Base-by-base conservation (phyloP, 1,284 basidiomycete genomes). In the Entoloma clypeatum region DNA sequence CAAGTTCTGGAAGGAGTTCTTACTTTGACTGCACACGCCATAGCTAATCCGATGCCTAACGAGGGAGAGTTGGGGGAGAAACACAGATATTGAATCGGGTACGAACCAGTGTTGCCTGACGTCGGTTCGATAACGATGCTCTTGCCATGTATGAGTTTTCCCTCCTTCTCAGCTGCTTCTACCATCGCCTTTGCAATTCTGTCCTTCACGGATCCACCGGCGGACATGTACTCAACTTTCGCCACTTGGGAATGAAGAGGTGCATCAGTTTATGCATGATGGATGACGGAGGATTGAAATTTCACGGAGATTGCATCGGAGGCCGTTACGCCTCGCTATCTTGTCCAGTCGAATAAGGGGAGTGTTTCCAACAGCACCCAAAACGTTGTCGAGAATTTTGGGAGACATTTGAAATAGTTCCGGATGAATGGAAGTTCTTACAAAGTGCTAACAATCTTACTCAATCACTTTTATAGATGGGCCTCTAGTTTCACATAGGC, bases 101-200 rank as follows among this genome's bases (percentile, higher is more conserved):
- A 62, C 75, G 48, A 59, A 86, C 92, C 92, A n/a, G 92, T 96
- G 60, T 97, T 97, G 13, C 93, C 93, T 18, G 90, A 87, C 3
- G 89, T 91, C 0, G 93, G 91, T 60, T 98, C 95, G 52, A 98
- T 93, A 48, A 98, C 83, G 41, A 96, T 79, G 53, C 88, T 92
- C 65, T 92, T 75, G 4, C 94, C 93, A 1, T 90, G 90, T 33
- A 92, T 75, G 30, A 98, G 78, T 39, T 72, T 81, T 21, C 94
- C 94, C 32, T 91, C 83, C 46, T 74, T 74, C 70, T 99, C 95
- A 5, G 95, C 95, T 17, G 84, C 77, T 52, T 92, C 83, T 2
- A 98, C 81, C 95, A 99, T 99, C n/a, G 91, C 81, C 63, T 93
- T 94, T 17, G 92, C 92, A 48, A 97, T 96, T 45, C 94, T 74